phyloP scores from a whole-genome alignment of 805 yeast species.

The Kluyveromyces nonfermentans region DNA sequence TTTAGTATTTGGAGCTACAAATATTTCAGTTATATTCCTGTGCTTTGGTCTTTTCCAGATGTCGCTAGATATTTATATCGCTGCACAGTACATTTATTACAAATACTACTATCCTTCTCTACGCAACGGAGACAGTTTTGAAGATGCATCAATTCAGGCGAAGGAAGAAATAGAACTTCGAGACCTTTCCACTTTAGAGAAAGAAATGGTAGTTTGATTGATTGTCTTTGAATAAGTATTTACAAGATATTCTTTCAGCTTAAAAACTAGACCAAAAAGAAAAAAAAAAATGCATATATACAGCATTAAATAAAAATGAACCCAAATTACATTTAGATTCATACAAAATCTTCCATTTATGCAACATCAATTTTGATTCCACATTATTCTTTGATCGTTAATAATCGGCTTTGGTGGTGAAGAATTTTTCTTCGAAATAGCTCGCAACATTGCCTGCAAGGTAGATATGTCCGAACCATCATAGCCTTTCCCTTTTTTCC shows the following conservation, averaged over 20 bases:
- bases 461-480: conserved; percentile 3
- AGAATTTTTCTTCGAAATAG: conserved; percentile 15
- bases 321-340: background rate
- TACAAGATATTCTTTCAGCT: background rate
- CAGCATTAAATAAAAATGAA: too few relatives aligned
- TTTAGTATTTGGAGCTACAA: conserved; percentile 63
- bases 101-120: conserved; percentile 30
- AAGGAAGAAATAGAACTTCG: conserved; percentile 1
- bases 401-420: background rate
- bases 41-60: conserved; percentile 72
- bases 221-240: background rate
- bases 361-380: background rate
- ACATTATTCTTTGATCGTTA: background rate
- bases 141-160: background rate
- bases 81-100: conserved; percentile 62
- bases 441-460: conserved; percentile 15
- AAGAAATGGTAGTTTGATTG: conserved; percentile 2
- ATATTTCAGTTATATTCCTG: conserved; percentile 56
- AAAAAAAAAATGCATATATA: background rate
- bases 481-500: background rate
- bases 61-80: conserved; percentile 61
- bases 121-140: conserved; percentile 4
- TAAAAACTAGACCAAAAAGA: background rate
- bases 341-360: background rate
- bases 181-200: background rate